phyloP scores from a whole-genome alignment of 108 stramenopile species.

The Cyclostephanos tholiformis region DNA sequence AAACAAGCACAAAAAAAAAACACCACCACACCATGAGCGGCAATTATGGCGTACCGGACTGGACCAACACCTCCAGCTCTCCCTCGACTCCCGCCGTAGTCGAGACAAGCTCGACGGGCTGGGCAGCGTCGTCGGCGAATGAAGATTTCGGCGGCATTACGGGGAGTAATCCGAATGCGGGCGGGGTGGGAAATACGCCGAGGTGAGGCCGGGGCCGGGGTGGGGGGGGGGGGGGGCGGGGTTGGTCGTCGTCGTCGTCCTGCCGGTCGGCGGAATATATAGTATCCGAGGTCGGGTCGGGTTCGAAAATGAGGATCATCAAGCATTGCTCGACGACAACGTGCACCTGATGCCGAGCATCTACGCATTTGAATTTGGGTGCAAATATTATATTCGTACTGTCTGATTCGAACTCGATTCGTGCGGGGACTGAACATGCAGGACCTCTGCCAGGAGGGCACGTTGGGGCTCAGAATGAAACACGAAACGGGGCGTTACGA shows the following conservation, averaged over 20 bases:
- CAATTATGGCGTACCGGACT: conserved; percentile 71
- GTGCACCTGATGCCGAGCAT: background rate
- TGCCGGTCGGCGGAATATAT: background rate
- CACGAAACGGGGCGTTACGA: too few relatives aligned
- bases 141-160: conserved; percentile 41
- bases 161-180: conserved; percentile 20
- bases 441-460: too few relatives aligned
- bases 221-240: background rate
- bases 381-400: conserved; percentile 23
- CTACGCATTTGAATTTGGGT: conserved; percentile 8
- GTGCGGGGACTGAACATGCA: too few relatives aligned
- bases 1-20: background rate
- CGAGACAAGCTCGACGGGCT: conserved; percentile 13
- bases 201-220: conserved; percentile 10
- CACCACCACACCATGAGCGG: conserved; percentile 37
- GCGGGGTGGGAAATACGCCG: conserved; percentile 22
- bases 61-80: conserved; percentile 53
- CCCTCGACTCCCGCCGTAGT: conserved; percentile 29
- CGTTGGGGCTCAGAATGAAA: background rate
- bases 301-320: conserved; percentile 35
- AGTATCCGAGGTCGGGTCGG: background rate
- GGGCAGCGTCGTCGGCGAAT: conserved; percentile 23
- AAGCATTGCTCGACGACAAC: conserved; percentile 24
- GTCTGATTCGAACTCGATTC: conserved; percentile 12
- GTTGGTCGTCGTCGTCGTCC: too few relatives aligned